Base-by-base conservation (phyloP, 768 basidiomycete species). In the Guyanaporus albipodus region DNA sequence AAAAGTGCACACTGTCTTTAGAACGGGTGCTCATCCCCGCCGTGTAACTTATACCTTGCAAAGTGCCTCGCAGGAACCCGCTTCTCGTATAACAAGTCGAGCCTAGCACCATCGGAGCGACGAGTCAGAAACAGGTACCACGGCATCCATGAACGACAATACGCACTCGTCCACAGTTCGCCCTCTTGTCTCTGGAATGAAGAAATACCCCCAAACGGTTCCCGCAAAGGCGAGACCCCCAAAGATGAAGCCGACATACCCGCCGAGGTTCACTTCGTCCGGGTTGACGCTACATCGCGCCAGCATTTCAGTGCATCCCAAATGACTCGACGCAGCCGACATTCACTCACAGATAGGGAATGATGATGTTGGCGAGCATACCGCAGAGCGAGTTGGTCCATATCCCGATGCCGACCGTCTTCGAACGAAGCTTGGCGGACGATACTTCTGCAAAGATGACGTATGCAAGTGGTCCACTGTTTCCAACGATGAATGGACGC, bases 81-180 rank as follows among this genome's bases (percentile, higher is more conserved):
- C 35, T 47, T 55, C 40, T 68, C 66, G 39, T 60, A 68, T 46
- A 68, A 49, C 17, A 63, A 27, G 44, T 68, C 67, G 38, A 68
- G 58, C 15, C 60, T 62, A 26, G 3, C 38, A 14, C 7, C n/a
- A n/a, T n/a, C n/a, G 15, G 11, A n/a, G n/a, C 27, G 17, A 6
- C 38, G 21, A 2, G 41, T 43, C n/a, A n/a, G n/a, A 6, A 41
- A 28, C 1, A 8, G 18, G 19, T 12, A 23, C 0, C 10, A 26
- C 2, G 10, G 32, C 21, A n/a, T n/a, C n/a, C n/a, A n/a, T n/a
- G n/a, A 34, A 18, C 4, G 6, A 14, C 14, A 19, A 15, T 11
- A 64, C 63, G 49, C 34, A 60, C 55, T 66, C 63, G 15, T 66
- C 58, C 11, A 63, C 53, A 8, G 62, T 66, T 14, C 63, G 55